Percentiles rank a stretch among this genome's conserved stretches.
phyloP scores from a whole-genome alignment of 2,329 filamentous ascomycete species.

The Stagonosporopsis tanaceti region DNA sequence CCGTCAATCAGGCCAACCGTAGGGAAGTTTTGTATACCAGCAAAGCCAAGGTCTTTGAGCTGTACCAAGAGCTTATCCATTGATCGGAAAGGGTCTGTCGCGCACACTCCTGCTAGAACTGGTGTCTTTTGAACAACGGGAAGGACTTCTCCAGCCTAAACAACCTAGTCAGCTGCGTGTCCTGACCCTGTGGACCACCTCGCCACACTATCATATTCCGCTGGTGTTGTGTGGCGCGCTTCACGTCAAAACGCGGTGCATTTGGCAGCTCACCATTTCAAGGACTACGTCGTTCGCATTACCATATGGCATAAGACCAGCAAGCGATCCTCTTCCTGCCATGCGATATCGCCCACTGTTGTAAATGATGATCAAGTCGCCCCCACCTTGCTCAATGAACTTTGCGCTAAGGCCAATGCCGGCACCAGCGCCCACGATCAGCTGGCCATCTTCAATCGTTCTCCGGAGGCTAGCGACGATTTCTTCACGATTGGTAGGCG shows the following conservation, averaged over 20 bases:
- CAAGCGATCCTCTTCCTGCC: constrained; percentile 73
- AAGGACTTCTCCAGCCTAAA: constrained; percentile 69
- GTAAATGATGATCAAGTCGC: constrained; percentile 75
- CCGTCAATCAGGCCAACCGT: constrained; percentile 76
- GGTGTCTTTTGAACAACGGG: constrained; percentile 70
- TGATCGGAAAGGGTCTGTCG: constrained; percentile 72
- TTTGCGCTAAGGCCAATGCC: constrained; percentile 76
- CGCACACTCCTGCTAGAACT: constrained; percentile 75
- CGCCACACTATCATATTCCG: background rate
- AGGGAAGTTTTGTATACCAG: constrained; percentile 76
- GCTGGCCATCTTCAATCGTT: constrained; percentile 62
- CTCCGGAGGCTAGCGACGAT: constrained; percentile 63
- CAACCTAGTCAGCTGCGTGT: background rate
- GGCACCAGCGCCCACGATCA: constrained; percentile 74
- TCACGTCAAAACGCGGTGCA: background rate
- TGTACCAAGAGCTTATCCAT: constrained; percentile 68
- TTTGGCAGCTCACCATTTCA: constrained; percentile 64
- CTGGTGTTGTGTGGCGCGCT: background rate
- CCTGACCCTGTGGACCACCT: background rate
- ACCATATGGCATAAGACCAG: constrained; percentile 74
- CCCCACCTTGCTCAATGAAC: constrained; percentile 72
- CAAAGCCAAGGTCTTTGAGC: constrained; percentile 69
- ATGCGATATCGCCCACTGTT: constrained; percentile 77
- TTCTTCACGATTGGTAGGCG: constrained; percentile 64
- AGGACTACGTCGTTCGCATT: constrained; percentile 75